A percentile compares a stretch with the other conserved stretches of the same genome.
These are phyloP conservation scores for Bretschneidera sinensis DNA, from an alignment of 345 rosid genomes.

Conservation along the genomic window DNA sequence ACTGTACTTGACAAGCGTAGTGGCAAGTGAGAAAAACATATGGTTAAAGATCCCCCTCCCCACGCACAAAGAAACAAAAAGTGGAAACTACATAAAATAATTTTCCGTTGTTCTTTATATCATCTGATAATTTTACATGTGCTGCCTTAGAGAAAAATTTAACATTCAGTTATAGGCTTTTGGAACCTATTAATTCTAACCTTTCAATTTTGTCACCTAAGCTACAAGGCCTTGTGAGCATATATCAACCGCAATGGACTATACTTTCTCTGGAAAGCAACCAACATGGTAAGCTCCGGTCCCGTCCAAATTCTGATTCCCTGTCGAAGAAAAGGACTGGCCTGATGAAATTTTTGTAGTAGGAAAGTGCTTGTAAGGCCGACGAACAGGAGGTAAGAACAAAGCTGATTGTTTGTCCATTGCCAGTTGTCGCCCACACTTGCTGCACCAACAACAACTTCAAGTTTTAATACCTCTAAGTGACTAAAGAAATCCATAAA, in stretches of 20 bases:
- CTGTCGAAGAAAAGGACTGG: constrained; percentile 18
- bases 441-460: constrained; percentile 36
- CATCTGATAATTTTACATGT: too few relatives aligned
- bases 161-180: too few relatives aligned
- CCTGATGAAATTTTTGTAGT: constrained; percentile 14
- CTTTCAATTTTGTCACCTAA: constrained; percentile 3
- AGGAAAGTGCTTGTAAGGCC: constrained; percentile 33
- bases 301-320: constrained; percentile 25
- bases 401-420: constrained; percentile 63
- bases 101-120: too few relatives aligned
- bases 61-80: too few relatives aligned
- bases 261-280: constrained; percentile 43
- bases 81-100: too few relatives aligned
- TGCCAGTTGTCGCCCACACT: constrained; percentile 65
- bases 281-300: constrained; percentile 46
- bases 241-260: constrained; percentile 3
- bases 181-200: neutral
- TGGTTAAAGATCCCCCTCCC: too few relatives aligned
- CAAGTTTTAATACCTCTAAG: constrained; percentile 8
- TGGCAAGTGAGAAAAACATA: too few relatives aligned
- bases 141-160: too few relatives aligned
- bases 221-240: neutral
- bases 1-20: too few relatives aligned
- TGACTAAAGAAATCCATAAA: constrained; percentile 3
- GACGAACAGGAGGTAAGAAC: constrained; percentile 54